These are phyloP conservation scores for Chrysoporthe austroafricana DNA, from an alignment of 2,329 filamentous ascomycete genomes.

Conservation along the genomic window DNA sequence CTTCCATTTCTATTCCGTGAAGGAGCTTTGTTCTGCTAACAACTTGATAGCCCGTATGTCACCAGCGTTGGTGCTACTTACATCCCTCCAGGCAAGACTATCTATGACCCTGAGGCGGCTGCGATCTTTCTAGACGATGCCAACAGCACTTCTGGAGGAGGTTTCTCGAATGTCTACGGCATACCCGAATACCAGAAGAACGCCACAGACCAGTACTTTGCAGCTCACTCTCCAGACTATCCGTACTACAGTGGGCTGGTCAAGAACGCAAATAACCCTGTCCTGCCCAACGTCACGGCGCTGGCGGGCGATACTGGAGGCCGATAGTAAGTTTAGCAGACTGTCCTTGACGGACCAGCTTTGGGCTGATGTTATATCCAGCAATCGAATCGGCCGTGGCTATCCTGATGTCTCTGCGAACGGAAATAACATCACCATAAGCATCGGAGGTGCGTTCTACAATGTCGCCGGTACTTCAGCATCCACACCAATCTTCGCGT, in stretches of 20 bases:
- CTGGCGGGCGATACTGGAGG: slow-evolving; percentile 21
- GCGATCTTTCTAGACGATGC: neutral
- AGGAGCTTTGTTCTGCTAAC: neutral
- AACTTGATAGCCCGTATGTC: slow-evolving; percentile 42
- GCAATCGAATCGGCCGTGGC: slow-evolving; percentile 33
- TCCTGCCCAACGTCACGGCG: slow-evolving; percentile 23
- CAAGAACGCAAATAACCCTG: slow-evolving; percentile 18
- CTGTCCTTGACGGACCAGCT: slow-evolving; percentile 15
- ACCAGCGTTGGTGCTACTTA: slow-evolving; percentile 32
- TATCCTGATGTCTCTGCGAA: slow-evolving; percentile 36
- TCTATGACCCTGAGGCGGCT: slow-evolving; percentile 31
- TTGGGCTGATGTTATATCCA: neutral
- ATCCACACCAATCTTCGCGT: slow-evolving; percentile 61
- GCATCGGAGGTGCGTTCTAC: slow-evolving; percentile 38
- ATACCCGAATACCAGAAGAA: slow-evolving; percentile 47
- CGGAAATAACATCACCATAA: slow-evolving; percentile 35
- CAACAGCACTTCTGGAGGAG: slow-evolving; percentile 44
- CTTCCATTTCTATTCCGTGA: neutral
- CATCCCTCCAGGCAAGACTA: slow-evolving; percentile 20
- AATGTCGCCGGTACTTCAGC: slow-evolving; percentile 54
- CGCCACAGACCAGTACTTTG: slow-evolving; percentile 47
- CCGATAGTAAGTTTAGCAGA: slow-evolving; percentile 26
- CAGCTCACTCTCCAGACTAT: slow-evolving; percentile 27
- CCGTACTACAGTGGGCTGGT: slow-evolving; percentile 30
- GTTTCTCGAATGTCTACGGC: slow-evolving; percentile 51